Evolutionary conservation across 1,139 yeast genomes (phyloP).

Genomic region (Sugiyamaella grinbergsii): DNA sequence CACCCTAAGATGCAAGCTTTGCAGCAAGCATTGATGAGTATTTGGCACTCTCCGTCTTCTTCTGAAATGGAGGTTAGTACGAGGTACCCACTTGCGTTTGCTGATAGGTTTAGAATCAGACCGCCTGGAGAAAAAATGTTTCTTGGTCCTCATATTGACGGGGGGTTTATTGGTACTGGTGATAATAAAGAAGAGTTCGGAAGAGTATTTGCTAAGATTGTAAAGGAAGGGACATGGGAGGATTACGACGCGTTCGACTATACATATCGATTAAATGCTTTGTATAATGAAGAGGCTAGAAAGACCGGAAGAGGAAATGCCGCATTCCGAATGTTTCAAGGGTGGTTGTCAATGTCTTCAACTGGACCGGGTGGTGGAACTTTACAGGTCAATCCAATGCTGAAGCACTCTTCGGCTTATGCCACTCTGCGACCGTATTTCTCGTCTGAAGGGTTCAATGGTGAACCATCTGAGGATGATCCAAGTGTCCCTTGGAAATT

Average conservation of each 20-base stretch:
- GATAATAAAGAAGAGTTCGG: constrained; percentile 22
- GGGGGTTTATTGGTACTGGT: constrained; percentile 40
- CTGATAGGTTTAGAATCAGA: constrained; percentile 56
- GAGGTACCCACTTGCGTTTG: constrained; percentile 49
- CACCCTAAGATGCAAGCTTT: constrained; percentile 46
- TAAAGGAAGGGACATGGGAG: constrained; percentile 50
- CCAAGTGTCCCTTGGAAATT: constrained; percentile 28
- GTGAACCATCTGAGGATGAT: constrained; percentile 27
- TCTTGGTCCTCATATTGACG: constrained; percentile 50
- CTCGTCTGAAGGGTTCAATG: constrained; percentile 32
- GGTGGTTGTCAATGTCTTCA: constrained; percentile 50
- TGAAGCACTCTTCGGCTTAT: constrained; percentile 46
- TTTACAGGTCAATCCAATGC: constrained; percentile 47
- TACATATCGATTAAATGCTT: constrained; percentile 45
- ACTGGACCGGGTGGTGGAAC: constrained; percentile 51
- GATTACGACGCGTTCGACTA: constrained; percentile 50
- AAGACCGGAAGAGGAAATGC: constrained; percentile 22
- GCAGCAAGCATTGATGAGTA: constrained; percentile 42
- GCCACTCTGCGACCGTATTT: constrained; percentile 51
- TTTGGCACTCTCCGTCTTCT: constrained; percentile 39
- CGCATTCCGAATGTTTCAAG: constrained; percentile 52
- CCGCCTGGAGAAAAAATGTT: constrained; percentile 47
- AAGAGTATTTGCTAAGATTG: constrained; percentile 22
- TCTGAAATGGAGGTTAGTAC: constrained; percentile 36
- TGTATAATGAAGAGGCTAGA: constrained; percentile 22